Base-by-base conservation (phyloP, 2,329 filamentous ascomycete genomes). In the Chrysoporthe cubensis region DNA sequence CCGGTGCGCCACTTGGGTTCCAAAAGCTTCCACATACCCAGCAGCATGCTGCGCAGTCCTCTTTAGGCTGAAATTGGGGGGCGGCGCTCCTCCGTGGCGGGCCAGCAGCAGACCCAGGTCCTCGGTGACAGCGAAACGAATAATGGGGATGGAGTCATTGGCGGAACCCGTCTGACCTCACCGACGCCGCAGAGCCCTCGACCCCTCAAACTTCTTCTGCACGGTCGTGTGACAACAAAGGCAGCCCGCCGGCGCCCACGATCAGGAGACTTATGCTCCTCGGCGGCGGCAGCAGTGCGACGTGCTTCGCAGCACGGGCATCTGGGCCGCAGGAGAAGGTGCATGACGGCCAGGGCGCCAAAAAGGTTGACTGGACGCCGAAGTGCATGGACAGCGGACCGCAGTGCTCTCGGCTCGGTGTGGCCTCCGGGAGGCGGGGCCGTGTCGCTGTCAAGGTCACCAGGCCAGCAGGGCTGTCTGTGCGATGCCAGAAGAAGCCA, bases 101-200 rank as follows among this genome's bases (percentile, higher is more conserved):
- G 58, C 59, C 66, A 62, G 16, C 57, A 43, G 63, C 46, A 32
- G 50, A 48, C 40, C 40, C 56, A 60, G 56, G 58, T 34, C 46
- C 50, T 67, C 68, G 68, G 65, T 58, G 65, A 67, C 57, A 60
- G 65, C 68, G 68, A 69, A 18, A 63, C 59, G 43, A 59, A 8
- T 14, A 32, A 21, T 48, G 18, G 16, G 16, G 44, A 21, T 1
- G 37, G 9, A 40, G 37, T 5, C 37, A 40, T 40, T 40, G 37
- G 9, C 37, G 9, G 37, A 40, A 9, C 37, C 37, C 37, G 37
- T 40, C 9, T 40, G 37, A 9, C 9, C 37, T 40, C 37, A 9
- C 5, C 37, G 37, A 40, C 37, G 37, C 37, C 37, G 37, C 37
- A 40, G 6, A 40, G 37, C 6, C 26, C 9, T 40, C 4, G 37